Percentiles rank a stretch among this genome's conserved stretches.
Evolutionary conservation across 352 stramenopile genomes (phyloP).

Genomic region (Phytophthora pseudosyringae): DNA sequence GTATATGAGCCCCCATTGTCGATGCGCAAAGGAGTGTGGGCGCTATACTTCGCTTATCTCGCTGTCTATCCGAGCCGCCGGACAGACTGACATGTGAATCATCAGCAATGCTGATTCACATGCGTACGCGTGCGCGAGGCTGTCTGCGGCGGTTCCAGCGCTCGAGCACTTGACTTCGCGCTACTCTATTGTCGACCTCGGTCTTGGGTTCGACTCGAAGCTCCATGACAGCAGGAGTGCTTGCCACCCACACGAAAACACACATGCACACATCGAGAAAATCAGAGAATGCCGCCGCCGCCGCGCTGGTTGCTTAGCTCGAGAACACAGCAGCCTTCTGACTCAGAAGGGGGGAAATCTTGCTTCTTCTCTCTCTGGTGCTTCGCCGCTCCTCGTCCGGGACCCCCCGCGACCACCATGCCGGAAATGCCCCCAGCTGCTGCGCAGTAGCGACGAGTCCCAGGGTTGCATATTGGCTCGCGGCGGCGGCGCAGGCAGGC

Average conservation of each 20-base stretch:
- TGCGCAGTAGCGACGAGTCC: slow-evolving; percentile 1
- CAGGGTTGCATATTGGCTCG: slow-evolving; percentile 4
- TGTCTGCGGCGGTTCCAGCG: no score
- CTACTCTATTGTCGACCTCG: background rate
- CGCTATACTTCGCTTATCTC: no score
- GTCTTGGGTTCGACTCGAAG: slow-evolving; percentile 2
- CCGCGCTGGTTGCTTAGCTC: slow-evolving; percentile 9
- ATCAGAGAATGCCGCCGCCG: slow-evolving; percentile 10
- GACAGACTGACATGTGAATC: no score
- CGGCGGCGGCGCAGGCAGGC: background rate
- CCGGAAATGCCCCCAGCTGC: slow-evolving; percentile 1
- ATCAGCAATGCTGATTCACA: no score
- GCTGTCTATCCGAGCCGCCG: no score
- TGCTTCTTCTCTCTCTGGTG: slow-evolving; percentile 1
- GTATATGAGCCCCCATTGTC: slow-evolving; percentile 19
- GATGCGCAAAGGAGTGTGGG: background rate
- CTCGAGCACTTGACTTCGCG: background rate
- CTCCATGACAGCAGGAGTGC: background rate
- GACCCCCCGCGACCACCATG: slow-evolving; percentile 4
- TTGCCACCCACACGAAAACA: background rate
- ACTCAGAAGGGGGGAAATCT: slow-evolving; percentile 19
- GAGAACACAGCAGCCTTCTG: slow-evolving; percentile 10
- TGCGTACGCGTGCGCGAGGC: no score
- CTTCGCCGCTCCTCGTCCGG: background rate
- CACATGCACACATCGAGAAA: slow-evolving; percentile 5